Conservation (phyloP, 306 rosid genomes). For the Trifolium repens region DNA sequence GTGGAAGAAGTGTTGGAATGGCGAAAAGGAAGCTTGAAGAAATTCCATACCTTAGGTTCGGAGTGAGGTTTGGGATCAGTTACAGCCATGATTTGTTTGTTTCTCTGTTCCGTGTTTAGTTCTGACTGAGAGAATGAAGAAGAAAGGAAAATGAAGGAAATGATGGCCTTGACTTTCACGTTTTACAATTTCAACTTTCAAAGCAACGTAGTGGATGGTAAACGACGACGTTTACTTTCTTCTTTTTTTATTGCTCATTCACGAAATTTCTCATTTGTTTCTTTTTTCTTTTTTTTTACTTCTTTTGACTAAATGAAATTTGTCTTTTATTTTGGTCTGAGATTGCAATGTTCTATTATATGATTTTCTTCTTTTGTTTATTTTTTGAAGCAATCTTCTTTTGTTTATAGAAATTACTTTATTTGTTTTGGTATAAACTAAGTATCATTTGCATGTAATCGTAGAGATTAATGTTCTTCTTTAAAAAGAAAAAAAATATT, state of each 20-base stretch:
- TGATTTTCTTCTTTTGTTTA: no score
- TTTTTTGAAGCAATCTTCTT: no score
- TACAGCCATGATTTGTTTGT: slow-evolving; percentile 60
- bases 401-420: no score
- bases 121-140: background rate
- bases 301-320: no score
- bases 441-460: no score
- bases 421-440: no score
- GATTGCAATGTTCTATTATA: no score
- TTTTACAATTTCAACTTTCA: slow-evolving; percentile 1
- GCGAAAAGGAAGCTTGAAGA: slow-evolving; percentile 83
- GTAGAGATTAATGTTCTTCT: no score
- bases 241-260: background rate
- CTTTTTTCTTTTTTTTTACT: no score
- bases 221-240: slow-evolving; percentile 44
- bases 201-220: background rate
- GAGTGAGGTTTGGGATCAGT: slow-evolving; percentile 72
- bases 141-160: background rate
- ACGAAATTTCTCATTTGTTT: background rate
- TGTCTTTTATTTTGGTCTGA: no score
- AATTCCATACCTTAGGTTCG: slow-evolving; percentile 88
- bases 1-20: slow-evolving; percentile 47
- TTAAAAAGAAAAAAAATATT: no score
- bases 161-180: slow-evolving; percentile 29
- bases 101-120: background rate